These are phyloP conservation scores for Phytophthora nicotianae DNA, from an alignment of 352 stramenopile species.

Conservation along the genomic window DNA sequence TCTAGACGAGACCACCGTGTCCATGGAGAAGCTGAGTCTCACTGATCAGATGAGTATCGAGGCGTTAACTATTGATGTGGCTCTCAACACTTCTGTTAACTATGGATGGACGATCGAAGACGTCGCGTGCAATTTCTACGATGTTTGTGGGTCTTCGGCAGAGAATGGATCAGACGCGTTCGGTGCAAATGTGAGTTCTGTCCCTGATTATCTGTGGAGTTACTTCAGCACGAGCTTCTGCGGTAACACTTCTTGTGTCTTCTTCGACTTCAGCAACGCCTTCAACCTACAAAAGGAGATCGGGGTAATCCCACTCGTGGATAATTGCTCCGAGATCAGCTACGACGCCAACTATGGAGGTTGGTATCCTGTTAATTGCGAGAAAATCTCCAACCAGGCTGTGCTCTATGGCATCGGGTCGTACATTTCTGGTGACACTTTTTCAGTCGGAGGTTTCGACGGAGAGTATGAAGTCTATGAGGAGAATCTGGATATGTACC, in stretches of 20 bases:
- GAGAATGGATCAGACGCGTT: background rate
- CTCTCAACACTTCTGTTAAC: conserved; percentile 21
- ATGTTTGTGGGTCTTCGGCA: conserved; percentile 4
- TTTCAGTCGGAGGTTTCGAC: conserved; percentile 19
- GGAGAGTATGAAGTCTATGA: conserved; percentile 19
- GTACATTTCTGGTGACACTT: conserved; percentile 51
- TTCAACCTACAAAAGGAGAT: conserved; percentile 47
- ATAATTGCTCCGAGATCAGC: conserved; percentile 35
- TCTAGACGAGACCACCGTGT: conserved; percentile 32
- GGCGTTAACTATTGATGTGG: conserved; percentile 35
- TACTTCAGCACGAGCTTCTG: conserved; percentile 38
- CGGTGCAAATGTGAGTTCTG: conserved; percentile 13
- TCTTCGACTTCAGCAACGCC: conserved; percentile 37
- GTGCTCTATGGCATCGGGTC: conserved; percentile 52
- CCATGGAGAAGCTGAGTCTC: conserved; percentile 28
- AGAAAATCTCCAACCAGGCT: conserved; percentile 26
- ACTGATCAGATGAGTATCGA: conserved; percentile 36
- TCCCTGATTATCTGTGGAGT: conserved; percentile 31
- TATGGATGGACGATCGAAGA: conserved; percentile 29
- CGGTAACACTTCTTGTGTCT: conserved; percentile 38
- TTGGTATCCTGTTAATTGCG: conserved; percentile 43
- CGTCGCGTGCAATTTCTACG: conserved; percentile 14
- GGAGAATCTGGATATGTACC: conserved; percentile 15
- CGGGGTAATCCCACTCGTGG: conserved; percentile 34
- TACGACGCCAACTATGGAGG: conserved; percentile 51